A percentile compares a stretch with the other conserved stretches of the same genome.
Conservation (phyloP, 225 moss, liverwort and hornwort genomes). For the Neckera pumila region DNA sequence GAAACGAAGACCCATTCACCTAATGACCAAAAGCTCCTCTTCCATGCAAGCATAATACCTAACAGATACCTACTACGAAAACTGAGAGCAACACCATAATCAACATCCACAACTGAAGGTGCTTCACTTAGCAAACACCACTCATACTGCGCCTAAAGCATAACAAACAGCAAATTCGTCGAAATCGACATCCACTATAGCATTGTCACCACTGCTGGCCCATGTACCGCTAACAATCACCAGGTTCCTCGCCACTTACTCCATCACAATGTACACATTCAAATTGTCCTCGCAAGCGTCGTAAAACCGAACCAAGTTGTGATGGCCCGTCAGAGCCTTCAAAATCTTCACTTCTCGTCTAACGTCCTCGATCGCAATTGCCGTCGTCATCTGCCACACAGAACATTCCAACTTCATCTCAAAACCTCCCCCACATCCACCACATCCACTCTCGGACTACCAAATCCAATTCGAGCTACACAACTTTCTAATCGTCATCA, state of each 20-base stretch:
- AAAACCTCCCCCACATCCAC: neutral
- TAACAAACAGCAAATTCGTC: neutral
- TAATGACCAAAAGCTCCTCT: neutral
- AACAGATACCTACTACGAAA: neutral
- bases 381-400: slow-evolving; percentile 91
- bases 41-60: neutral
- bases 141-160: neutral
- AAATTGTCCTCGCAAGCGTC: slow-evolving; percentile 91
- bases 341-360: slow-evolving; percentile 90
- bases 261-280: slow-evolving; percentile 98
- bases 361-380: slow-evolving; percentile 96
- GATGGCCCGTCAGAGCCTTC: slow-evolving; percentile 85
- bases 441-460: neutral
- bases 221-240: neutral
- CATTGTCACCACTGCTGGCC: neutral
- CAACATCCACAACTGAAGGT: neutral
- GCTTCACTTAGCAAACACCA: neutral
- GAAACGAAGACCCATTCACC: neutral
- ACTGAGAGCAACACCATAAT: neutral
- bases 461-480: neutral
- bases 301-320: slow-evolving; percentile 84
- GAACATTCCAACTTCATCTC: neutral
- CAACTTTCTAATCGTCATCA: neutral
- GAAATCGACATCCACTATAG: neutral
- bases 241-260: slow-evolving; percentile 39